Base-by-base conservation (phyloP, 176 grass and related monocot species). In the Themeda triandra region DNA sequence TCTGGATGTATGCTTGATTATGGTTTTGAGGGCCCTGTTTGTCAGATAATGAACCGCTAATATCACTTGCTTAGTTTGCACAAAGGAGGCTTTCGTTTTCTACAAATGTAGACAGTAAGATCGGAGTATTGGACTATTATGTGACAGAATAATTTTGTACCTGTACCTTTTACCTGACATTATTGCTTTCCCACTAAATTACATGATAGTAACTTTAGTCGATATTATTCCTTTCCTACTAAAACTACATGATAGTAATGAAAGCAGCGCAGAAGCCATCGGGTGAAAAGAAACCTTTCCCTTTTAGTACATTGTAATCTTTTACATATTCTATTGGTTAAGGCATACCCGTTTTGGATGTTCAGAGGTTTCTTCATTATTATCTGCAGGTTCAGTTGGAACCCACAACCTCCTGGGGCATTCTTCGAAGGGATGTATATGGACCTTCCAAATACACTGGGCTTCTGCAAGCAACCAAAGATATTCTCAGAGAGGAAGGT, bases 401-500 rank as follows among this genome's bases (percentile, higher is more conserved):
- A 84, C 93, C 96, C 10, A 99, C 96, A 54, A 75, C 89, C 49
- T 83, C 88, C 5, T 94, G 93, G 93, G 71, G 85, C 62, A 31
- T 98, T 56, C 66, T 95, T 49, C 87, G 63, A 23, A 90, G 88
- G 84, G 85, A 91, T 67, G 32, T 88, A 5, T 92, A 93, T 65
- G 82, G 75, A 23, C 91, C 91, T 82, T 94, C 96, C 31, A 99
- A 96, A 84, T 99, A 99, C 81, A 95, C 87, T 75, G 96, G 96
- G 13, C 83, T 99, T 72, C 14, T 94, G 33, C 96, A 96, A 91
- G 91, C 96, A 33, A 76, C 85, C 49, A 99, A 91, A 82, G 96
- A 91, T 82, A 99, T 99, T 87, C 92, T 99, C 30, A 88, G 91
- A 79, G 96, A 99, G 91, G 96, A 99, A 99, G 96, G 96, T 89